A percentile compares a stretch with the other conserved stretches of the same genome.
These are phyloP conservation scores for Blastobotrys serpentis DNA, from an alignment of 1,139 yeast genomes.

Conservation along the genomic window DNA sequence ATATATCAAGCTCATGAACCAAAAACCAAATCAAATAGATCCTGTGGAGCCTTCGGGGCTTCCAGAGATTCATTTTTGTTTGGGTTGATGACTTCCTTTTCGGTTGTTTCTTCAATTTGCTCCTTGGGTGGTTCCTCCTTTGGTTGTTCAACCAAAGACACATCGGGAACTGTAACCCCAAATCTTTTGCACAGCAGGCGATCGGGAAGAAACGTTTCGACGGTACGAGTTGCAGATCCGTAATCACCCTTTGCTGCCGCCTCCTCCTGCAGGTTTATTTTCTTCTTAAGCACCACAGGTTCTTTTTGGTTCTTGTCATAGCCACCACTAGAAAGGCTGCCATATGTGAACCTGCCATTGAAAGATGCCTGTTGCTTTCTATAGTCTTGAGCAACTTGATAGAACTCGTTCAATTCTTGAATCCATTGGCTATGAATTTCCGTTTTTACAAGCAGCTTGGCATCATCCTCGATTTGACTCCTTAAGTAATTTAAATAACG, in stretches of 20 bases:
- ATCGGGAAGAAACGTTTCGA: conserved; percentile 29
- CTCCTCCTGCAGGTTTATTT: conserved; percentile 18
- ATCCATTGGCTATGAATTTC: not conserved
- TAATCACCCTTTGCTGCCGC: conserved; percentile 30
- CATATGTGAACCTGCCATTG: conserved; percentile 8
- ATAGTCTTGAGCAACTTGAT: conserved; percentile 28
- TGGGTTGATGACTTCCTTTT: conserved; percentile 17
- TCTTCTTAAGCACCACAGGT: conserved; percentile 2
- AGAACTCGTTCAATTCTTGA: conserved; percentile 31
- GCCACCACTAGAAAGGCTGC: not conserved
- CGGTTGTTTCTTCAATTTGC: conserved; percentile 11
- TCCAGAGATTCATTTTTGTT: conserved; percentile 27
- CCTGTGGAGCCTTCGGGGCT: conserved; percentile 25
- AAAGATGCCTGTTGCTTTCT: not conserved
- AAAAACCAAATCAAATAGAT: conserved; percentile 28
- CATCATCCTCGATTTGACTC: conserved; percentile 17
- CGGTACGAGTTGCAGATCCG: conserved; percentile 30
- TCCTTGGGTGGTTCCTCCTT: not conserved
- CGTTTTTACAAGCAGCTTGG: not conserved
- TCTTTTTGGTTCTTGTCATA: not conserved
- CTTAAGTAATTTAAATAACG: conserved; percentile 25
- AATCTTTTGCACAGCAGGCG: conserved; percentile 34
- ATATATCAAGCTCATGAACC: conserved; percentile 16
- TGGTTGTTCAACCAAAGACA: not conserved
- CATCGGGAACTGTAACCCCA: conserved; percentile 19